A percentile compares a stretch with the other conserved stretches of the same genome.
Evolutionary conservation across 2,329 filamentous ascomycete species (phyloP).

Genomic region (Zymoseptoria pseudotritici): DNA sequence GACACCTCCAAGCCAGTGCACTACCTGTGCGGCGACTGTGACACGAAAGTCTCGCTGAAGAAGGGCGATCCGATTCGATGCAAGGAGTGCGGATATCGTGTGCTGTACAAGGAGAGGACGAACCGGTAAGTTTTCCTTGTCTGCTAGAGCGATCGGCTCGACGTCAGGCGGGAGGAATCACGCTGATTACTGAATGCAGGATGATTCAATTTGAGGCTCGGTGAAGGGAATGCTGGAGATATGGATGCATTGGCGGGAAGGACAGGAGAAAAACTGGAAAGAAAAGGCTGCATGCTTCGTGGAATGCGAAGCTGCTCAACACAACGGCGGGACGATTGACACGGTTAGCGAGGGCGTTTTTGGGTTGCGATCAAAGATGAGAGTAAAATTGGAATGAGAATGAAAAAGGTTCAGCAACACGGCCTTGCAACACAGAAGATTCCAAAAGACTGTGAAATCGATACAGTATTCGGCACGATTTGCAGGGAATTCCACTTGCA

Average conservation of each 20-base stretch:
- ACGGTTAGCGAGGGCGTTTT: neutral
- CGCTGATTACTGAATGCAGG: slow-evolving; percentile 40
- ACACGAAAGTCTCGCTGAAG: slow-evolving; percentile 65
- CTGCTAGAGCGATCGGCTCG: neutral
- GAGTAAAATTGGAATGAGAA: neutral
- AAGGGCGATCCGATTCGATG: slow-evolving; percentile 76
- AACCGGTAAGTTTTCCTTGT: slow-evolving; percentile 62
- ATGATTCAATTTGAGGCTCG: slow-evolving; percentile 99
- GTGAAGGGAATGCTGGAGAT: slow-evolving; percentile 35
- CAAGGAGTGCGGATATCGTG: slow-evolving; percentile 88
- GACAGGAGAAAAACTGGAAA: neutral
- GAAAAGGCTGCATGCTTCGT: neutral
- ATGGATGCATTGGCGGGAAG: neutral
- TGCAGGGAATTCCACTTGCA: too few relatives aligned
- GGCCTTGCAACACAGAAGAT: too few relatives aligned
- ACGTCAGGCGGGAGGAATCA: neutral
- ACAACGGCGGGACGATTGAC: neutral
- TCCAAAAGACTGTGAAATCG: too few relatives aligned
- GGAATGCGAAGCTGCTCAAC: neutral
- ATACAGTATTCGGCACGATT: too few relatives aligned
- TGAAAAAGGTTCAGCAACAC: neutral
- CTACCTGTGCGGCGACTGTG: slow-evolving; percentile 73
- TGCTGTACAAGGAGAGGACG: slow-evolving; percentile 95
- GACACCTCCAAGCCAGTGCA: slow-evolving; percentile 39
- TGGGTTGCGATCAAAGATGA: neutral